Conservation (phyloP, 1,284 basidiomycete genomes). For the Polyporus tsugae region DNA sequence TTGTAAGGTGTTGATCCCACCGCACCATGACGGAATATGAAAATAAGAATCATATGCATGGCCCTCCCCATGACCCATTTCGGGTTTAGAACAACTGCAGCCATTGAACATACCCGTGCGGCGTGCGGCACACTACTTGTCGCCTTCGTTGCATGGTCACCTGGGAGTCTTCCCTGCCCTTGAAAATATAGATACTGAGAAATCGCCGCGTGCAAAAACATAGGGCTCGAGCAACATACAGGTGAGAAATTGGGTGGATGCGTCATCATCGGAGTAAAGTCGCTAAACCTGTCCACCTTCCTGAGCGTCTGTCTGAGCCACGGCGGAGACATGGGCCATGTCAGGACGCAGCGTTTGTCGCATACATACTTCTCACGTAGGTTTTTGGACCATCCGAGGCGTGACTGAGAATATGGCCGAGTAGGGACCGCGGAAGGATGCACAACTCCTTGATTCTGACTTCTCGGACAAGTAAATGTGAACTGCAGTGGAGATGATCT, state of each 20-base stretch:
- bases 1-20: neutral
- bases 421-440: neutral
- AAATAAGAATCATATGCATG: conserved; percentile 1
- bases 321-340: too few species aligned
- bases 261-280: neutral
- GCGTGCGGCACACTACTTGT: neutral
- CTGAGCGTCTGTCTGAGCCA: too few species aligned
- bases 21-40: neutral
- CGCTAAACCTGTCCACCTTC: neutral
- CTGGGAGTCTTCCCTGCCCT: neutral
- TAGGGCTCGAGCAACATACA: neutral
- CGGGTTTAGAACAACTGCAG: neutral
- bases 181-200: neutral
- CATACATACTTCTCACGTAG: too few species aligned
- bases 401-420: too few species aligned
- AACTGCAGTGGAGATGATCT: neutral
- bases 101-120: neutral
- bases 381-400: too few species aligned
- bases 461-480: neutral
- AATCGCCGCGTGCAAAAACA: neutral
- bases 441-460: neutral
- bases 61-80: neutral
- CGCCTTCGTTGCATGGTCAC: neutral
- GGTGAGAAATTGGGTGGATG: neutral
- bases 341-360: too few species aligned